Evolutionary conservation across 2,329 filamentous ascomycete species (phyloP), one percentile per base, ranked within the genome.

Genomic region (Trichoderma brevicompactum): DNA sequence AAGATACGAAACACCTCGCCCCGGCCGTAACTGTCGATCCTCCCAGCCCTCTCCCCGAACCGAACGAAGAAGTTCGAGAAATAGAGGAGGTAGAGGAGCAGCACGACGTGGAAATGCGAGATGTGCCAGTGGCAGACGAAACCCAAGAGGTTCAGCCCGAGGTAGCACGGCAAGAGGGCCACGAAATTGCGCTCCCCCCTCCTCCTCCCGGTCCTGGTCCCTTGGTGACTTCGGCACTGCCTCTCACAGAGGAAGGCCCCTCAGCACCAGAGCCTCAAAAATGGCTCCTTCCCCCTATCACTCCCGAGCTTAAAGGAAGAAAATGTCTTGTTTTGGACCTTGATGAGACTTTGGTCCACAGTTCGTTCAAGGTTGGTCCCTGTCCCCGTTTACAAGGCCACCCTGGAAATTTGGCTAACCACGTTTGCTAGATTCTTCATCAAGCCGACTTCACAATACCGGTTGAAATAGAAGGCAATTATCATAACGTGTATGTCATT

Each of bases 391-490:
- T 50, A 9, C 7, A 32, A 32, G 17, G 19, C 9, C 68, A 54
- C 19, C 19, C 38, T 15, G 12, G 23, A 19, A n/a, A 23, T 38
- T 17, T 56, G 34, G 48, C 68, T 69, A 49, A 70, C 56, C 40
- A 32, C 8, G 66, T 12, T 68, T 72, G 66, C 68, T 28, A 98
- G 94, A 95, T 98, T 71, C 85, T 99, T 52, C 94, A 98, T 74
- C 94, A 98, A 82, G 95, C 95, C 66, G 95, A 99, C 79, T 98
- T 99, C 76, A 99, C 95, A 6, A 98, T 99, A 75, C 95, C 95
- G 0, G 95, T 99, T 36, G 95, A 99, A 75, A 99, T 99, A 69
- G 95, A 99, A 81, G 95, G 95, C 65, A 96, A 97, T 78, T 98
- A 96, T 76, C 95, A 99, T 80, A 99, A 99, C 74, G 96, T 99